phyloP scores from a whole-genome alignment of 306 rosid species.

The cucumber (Cucumis sativus) region Cucumber_9930_V3 NC_026659.2:4017501-4018000 shows the following conservation, averaged over 20 bases:
- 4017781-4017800: background rate
- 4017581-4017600: conserved; percentile 62
- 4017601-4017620: conserved; percentile 61
- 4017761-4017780: background rate
- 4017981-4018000: background rate
- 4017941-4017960: background rate
- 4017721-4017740: background rate
- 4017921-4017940: background rate
- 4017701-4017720: background rate
- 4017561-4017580: conserved; percentile 36
- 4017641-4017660: conserved; percentile 18
- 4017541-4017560: conserved; percentile 60
- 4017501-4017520: conserved; percentile 75
- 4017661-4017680: conserved; percentile 1
- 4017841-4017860: background rate
- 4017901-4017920: background rate
- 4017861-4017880: background rate
- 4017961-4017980: background rate
- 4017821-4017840: background rate
- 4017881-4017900: background rate
- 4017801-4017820: background rate
- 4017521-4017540: conserved; percentile 50
- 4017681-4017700: background rate
- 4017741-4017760: background rate
- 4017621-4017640: conserved; percentile 54